These are phyloP conservation scores for Nannochloris sp. DNA, from an alignment of 139 green algal genomes.

Conservation along the genomic window DNA sequence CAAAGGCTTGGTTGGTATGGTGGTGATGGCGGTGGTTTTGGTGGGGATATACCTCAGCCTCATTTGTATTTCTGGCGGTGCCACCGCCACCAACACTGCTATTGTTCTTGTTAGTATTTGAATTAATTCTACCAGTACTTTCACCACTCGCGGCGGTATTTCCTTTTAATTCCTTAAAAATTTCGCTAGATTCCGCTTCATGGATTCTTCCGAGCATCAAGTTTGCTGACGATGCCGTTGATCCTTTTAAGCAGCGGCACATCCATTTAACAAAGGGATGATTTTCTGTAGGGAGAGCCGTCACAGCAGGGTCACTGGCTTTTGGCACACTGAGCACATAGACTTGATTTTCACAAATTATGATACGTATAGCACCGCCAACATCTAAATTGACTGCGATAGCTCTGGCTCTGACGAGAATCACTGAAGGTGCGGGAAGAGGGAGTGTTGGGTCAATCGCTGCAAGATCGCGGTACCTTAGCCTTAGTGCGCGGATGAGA, in stretches of 20 bases:
- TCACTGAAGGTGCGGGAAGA: conserved; percentile 10
- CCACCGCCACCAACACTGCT: neutral
- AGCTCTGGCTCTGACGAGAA: conserved; percentile 19
- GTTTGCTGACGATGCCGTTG: neutral
- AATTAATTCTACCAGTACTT: no score
- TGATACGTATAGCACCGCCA: neutral
- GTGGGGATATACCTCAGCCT: no score
- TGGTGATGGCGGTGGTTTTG: no score
- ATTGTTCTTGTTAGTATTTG: no score
- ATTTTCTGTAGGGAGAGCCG: conserved; percentile 11
- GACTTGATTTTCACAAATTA: conserved; percentile 25
- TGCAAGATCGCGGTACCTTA: conserved; percentile 25
- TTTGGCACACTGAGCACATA: conserved; percentile 14
- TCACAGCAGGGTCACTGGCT: neutral
- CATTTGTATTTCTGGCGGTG: no score
- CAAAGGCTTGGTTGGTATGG: neutral
- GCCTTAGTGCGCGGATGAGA: neutral
- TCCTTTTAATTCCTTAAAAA: neutral
- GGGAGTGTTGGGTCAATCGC: conserved; percentile 19
- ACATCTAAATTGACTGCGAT: conserved; percentile 11
- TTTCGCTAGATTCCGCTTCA: neutral
- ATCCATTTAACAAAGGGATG: conserved; percentile 22
- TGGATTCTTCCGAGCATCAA: neutral
- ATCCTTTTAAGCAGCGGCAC: conserved; percentile 19
- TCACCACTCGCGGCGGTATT: no score